phyloP scores from a whole-genome alignment of 2,329 filamentous ascomycete species.

The Ascochyta koolunga region DNA sequence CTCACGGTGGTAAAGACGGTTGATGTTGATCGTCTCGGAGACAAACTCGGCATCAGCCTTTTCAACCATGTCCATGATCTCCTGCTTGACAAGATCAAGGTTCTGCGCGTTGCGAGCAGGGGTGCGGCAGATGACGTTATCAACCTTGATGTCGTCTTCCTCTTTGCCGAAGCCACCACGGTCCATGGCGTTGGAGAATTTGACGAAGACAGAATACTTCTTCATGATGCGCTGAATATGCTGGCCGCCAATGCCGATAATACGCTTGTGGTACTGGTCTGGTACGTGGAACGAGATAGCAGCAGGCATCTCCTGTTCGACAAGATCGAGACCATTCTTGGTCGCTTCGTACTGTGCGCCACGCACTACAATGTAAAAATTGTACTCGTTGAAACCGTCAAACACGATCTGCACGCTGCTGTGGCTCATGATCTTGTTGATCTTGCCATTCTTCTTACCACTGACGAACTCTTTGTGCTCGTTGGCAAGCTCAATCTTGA shows the following conservation, averaged over 20 bases:
- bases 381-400: slow-evolving; percentile 99
- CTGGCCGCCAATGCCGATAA: slow-evolving; percentile 97
- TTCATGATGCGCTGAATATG: slow-evolving; percentile 99
- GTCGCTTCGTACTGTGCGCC: slow-evolving; percentile 91
- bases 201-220: slow-evolving; percentile 99
- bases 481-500: slow-evolving; percentile 98
- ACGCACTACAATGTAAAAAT: slow-evolving; percentile 99
- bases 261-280: slow-evolving; percentile 98
- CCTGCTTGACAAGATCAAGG: slow-evolving; percentile 94
- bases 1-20: slow-evolving; percentile 93
- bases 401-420: slow-evolving; percentile 99
- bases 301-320: slow-evolving; percentile 98
- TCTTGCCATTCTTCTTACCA: slow-evolving; percentile 99
- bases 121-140: slow-evolving; percentile 98
- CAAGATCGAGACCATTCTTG: slow-evolving; percentile 87
- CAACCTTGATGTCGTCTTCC: slow-evolving; percentile 97
- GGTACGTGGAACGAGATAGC: slow-evolving; percentile 99
- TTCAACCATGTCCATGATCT: slow-evolving; percentile 99
- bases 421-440: slow-evolving; percentile 99
- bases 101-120: slow-evolving; percentile 97
- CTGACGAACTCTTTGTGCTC: slow-evolving; percentile 99
- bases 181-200: slow-evolving; percentile 99
- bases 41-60: slow-evolving; percentile 97
- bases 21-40: slow-evolving; percentile 89
- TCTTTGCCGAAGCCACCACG: slow-evolving; percentile 91